Evolutionary conservation across 129 eudicot genomes (phyloP), one percentile per base, ranked within the genome.

Genomic region (Helianthus tuberosus): DNA sequence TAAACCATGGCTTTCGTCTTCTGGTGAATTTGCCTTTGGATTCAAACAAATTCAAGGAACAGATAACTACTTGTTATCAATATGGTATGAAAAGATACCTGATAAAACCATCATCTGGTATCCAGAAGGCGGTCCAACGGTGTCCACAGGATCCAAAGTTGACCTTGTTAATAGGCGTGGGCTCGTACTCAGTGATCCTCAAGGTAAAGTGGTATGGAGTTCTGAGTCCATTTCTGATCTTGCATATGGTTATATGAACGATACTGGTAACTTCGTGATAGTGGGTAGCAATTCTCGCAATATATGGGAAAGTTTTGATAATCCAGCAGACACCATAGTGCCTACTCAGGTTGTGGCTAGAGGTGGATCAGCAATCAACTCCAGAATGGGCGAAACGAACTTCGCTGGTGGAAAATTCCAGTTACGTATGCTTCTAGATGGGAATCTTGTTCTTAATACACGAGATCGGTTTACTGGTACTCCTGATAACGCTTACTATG

Each of bases 21-120:
- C 79, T 7, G 85, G 84, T 32, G 88, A 88, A 51, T 88, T 86
- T 43, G 90, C 85, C 10, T 80, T 88, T 2, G 91, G 95, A 50
- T 88, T 88, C 75, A 54, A 65, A 52, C 72, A 77, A 69, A 38
- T 75, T 41, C 36, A 64, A 70, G 71, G 75, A 1, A 69, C 43
- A 1, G 75, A 79, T 67, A 54, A 3, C 64, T 73, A 35, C 51
- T 57, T 85, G 78, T 77, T 88, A 47, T 81, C 86, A 54, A 81
- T 83, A 50, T 82, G 86, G 87, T 86, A 81, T 27, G 62, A 84
- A 57, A 80, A 81, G 70, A 73, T 84, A 27, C 81, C 84, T 0
- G 84, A 86, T 1, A 82, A 63, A 57, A 89, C 91, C 73, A 66
- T 84, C 10, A 63, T 84, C 20, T 89, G 89, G 96, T 69, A 74